phyloP scores from a whole-genome alignment of 768 basidiomycete genomes.

The Psilocybe sp. region DNA sequence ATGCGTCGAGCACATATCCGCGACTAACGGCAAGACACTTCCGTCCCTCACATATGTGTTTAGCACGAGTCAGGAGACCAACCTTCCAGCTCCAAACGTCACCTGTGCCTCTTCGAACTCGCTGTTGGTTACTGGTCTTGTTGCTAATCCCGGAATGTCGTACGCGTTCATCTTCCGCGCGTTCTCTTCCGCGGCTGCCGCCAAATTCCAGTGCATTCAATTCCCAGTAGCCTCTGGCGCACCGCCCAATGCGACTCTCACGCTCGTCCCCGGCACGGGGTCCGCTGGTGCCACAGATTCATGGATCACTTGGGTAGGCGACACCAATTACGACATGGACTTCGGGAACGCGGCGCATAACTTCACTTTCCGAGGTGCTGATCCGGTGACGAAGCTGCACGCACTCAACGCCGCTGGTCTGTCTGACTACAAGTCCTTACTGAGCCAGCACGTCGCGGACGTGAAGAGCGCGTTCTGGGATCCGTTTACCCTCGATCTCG shows the following conservation, averaged over 20 bases:
- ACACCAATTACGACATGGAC: constrained; percentile 62
- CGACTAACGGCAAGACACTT: constrained; percentile 10
- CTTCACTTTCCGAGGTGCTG: constrained; percentile 63
- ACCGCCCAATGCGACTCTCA: constrained; percentile 43
- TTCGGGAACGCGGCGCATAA: constrained; percentile 53
- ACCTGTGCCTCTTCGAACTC: constrained; percentile 58
- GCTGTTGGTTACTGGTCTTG: constrained; percentile 50
- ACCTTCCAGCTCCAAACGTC: constrained; percentile 56
- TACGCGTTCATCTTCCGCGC: constrained; percentile 59
- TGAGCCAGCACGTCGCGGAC: constrained; percentile 51
- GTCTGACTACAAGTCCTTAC: constrained; percentile 35
- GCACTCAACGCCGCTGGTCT: constrained; percentile 10
- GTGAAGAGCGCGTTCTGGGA: constrained; percentile 38
- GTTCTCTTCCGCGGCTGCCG: constrained; percentile 30
- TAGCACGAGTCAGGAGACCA: constrained; percentile 39
- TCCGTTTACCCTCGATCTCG: constrained; percentile 51
- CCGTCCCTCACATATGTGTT: constrained; percentile 43
- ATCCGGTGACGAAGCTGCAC: constrained; percentile 36
- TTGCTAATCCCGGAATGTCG: constrained; percentile 57
- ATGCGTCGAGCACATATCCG: constrained; percentile 56
- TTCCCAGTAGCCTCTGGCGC: constrained; percentile 25
- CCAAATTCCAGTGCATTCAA: constrained; percentile 28
- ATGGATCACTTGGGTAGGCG: constrained; percentile 75
- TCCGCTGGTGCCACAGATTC: constrained; percentile 41
- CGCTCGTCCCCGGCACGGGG: constrained; percentile 27